Percentiles rank a stretch among this genome's conserved stretches.
Conservation (phyloP, 768 basidiomycete species). For the Rhodocollybia butyracea region DNA sequence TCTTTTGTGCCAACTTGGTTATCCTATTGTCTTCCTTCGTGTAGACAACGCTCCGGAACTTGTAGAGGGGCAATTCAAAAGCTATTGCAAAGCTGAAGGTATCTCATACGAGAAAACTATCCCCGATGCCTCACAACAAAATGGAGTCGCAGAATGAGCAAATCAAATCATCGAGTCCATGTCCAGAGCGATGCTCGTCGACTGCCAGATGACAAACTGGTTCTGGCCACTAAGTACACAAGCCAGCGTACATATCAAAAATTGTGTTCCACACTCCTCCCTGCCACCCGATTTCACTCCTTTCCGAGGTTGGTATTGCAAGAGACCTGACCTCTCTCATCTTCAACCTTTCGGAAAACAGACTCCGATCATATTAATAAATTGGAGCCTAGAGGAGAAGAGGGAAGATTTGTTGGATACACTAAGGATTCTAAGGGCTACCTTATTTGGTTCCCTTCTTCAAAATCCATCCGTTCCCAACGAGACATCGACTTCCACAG, state of each 20-base stretch:
- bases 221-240: slow-evolving; percentile 18
- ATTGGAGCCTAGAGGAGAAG: not conserved
- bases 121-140: slow-evolving; percentile 23
- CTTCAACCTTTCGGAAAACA: slow-evolving; percentile 13
- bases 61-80: slow-evolving; percentile 10
- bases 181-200: slow-evolving; percentile 16
- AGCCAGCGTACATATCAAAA: slow-evolving; percentile 14
- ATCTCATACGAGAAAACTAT: slow-evolving; percentile 17
- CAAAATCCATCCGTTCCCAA: not conserved
- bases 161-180: slow-evolving; percentile 21
- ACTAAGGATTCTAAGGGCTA: not conserved
- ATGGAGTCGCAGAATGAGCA: slow-evolving; percentile 21
- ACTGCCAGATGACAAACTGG: slow-evolving; percentile 7
- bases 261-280: slow-evolving; percentile 12
- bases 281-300: slow-evolving; percentile 15
- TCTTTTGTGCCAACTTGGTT: not conserved
- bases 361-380: slow-evolving; percentile 8
- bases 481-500: slow-evolving; percentile 12
- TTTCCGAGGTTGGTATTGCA: slow-evolving; percentile 6
- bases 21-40: slow-evolving; percentile 3
- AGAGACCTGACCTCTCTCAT: slow-evolving; percentile 9
- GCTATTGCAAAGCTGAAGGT: slow-evolving; percentile 15
- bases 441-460: not conserved
- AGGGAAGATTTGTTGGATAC: too few relatives aligned
- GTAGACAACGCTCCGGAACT: slow-evolving; percentile 26